A percentile compares a stretch with the other conserved stretches of the same genome.
Conservation (phyloP, 2,329 filamentous ascomycete genomes). For the Ceratocystis cacaofunesta region DNA sequence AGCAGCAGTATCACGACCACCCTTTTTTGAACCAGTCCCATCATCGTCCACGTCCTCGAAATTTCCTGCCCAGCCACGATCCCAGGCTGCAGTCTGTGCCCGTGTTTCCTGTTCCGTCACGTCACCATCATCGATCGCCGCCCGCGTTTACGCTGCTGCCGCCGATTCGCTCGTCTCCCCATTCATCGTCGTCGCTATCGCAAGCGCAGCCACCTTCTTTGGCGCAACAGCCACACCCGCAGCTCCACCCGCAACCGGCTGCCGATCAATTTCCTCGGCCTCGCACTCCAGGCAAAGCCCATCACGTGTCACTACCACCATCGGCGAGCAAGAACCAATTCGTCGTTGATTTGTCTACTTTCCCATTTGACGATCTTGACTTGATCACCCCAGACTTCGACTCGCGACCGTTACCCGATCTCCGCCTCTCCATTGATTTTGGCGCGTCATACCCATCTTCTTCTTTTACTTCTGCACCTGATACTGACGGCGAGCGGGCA, state of each 20-base stretch:
- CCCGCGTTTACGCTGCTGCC: conserved; percentile 1
- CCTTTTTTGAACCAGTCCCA: not conserved
- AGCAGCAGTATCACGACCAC: not conserved
- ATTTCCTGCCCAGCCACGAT: not conserved
- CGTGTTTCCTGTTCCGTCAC: not conserved
- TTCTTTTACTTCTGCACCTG: not conserved
- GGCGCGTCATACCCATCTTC: not conserved
- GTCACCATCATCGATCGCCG: not conserved
- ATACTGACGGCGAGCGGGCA: not conserved
- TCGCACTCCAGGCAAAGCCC: conserved; percentile 1
- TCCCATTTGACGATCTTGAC: conserved; percentile 14
- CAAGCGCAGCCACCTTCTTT: not conserved
- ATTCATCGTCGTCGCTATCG: not conserved
- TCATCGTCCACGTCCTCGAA: not conserved
- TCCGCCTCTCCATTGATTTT: conserved; percentile 8
- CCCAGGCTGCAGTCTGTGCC: not conserved
- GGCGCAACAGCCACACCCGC: not conserved
- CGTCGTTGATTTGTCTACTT: conserved; percentile 10
- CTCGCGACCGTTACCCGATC: not conserved
- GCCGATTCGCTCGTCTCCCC: not conserved
- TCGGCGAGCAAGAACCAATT: conserved; percentile 15
- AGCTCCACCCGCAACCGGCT: not conserved
- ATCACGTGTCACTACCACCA: conserved; percentile 15
- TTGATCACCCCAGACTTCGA: conserved; percentile 5
- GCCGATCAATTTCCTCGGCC: not conserved